A percentile compares a stretch with the other conserved stretches of the same genome.
phyloP scores from a whole-genome alignment of 129 eudicot species.

The Flaveria bidentis region DNA sequence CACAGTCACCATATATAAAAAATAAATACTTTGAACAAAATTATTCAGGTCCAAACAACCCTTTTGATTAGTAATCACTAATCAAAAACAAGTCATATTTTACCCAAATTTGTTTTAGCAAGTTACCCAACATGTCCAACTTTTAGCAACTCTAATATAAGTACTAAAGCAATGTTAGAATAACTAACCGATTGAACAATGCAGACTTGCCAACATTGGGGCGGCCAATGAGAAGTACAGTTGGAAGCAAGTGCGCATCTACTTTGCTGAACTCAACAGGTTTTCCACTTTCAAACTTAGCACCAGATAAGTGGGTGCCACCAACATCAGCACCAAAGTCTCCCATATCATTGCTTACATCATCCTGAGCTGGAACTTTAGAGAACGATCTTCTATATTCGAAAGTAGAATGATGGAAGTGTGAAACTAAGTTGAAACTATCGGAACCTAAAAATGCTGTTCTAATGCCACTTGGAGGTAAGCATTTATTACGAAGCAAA shows the following conservation, averaged over 20 bases:
- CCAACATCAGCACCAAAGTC: constrained; percentile 29
- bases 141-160: background rate
- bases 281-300: constrained; percentile 32
- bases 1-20: background rate
- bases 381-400: constrained; percentile 44
- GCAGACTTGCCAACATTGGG: constrained; percentile 99
- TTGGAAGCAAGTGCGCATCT: constrained; percentile 77
- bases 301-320: constrained; percentile 21
- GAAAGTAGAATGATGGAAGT: constrained; percentile 7
- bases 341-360: constrained; percentile 24
- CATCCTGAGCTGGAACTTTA: constrained; percentile 29
- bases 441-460: constrained; percentile 18
- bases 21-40: background rate
- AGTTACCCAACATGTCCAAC: background rate
- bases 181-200: constrained; percentile 76
- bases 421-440: constrained; percentile 7
- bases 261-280: constrained; percentile 73
- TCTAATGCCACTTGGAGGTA: constrained; percentile 19
- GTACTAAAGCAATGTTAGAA: background rate
- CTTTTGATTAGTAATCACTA: background rate
- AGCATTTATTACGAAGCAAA: constrained; percentile 13
- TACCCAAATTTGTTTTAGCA: background rate
- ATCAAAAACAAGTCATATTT: background rate
- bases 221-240: constrained; percentile 78
- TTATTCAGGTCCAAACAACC: background rate